phyloP scores from a whole-genome alignment of 768 basidiomycete species.

The Termitomyces eurrhizus region DNA sequence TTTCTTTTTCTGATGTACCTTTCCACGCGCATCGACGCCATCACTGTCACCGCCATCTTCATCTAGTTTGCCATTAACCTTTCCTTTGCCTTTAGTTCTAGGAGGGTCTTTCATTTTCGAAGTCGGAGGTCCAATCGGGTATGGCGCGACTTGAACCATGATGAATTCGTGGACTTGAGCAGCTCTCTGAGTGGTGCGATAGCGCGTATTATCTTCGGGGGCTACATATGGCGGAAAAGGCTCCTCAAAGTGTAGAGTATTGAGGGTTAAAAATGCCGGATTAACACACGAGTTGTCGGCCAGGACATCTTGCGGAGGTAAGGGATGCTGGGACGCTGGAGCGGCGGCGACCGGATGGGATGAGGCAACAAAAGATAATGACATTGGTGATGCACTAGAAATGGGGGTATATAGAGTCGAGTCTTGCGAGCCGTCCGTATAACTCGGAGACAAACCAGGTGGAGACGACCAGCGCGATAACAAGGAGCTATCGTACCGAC shows the following conservation, averaged over 20 bases:
- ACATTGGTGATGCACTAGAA: neutral
- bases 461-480: neutral
- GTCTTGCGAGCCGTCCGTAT: conserved; percentile 5
- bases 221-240: neutral
- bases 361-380: neutral
- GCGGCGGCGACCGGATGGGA: neutral
- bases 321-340: neutral
- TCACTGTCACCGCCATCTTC: neutral
- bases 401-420: neutral
- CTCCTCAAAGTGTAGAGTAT: neutral
- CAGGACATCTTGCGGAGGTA: neutral
- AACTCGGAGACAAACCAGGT: conserved; percentile 4
- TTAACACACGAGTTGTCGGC: neutral
- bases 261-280: neutral
- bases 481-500: neutral
- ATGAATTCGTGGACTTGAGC: neutral
- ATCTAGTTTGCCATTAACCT: neutral
- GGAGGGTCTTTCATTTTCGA: neutral
- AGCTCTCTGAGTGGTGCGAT: neutral
- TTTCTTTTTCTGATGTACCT: neutral
- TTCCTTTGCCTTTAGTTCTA: neutral
- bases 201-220: neutral
- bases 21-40: neutral
- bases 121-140: neutral
- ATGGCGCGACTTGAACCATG: conserved; percentile 1